Percentiles rank a stretch among this genome's conserved stretches.
These are phyloP conservation scores for Phialemonium atrogriseum DNA, from an alignment of 2,329 filamentous ascomycete species.

Conservation along the genomic window DNA sequence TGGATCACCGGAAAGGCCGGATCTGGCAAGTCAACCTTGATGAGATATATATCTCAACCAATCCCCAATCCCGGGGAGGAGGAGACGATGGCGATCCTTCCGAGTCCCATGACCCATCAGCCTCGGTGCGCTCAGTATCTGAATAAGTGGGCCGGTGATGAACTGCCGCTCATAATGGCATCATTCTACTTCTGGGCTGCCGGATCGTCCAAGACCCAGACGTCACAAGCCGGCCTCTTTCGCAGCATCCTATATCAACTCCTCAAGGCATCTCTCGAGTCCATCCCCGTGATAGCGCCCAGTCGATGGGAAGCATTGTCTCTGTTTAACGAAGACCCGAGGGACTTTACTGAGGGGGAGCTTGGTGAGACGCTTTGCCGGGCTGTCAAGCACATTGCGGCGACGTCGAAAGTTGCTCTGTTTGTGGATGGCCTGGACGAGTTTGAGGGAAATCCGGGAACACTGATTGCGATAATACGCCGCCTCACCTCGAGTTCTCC, in stretches of 20 bases:
- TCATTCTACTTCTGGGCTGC: constrained; percentile 7
- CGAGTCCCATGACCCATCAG: too few relatives aligned
- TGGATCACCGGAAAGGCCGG: not conserved
- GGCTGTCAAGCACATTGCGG: too few relatives aligned
- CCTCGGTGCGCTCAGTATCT: not conserved
- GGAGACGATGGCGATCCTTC: too few relatives aligned
- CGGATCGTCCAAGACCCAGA: constrained; percentile 1
- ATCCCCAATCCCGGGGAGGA: too few relatives aligned
- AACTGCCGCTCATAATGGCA: constrained; percentile 1
- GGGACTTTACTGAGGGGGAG: too few relatives aligned
- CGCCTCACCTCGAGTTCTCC: not conserved
- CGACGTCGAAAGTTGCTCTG: too few relatives aligned
- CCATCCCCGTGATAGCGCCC: too few relatives aligned
- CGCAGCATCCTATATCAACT: constrained; percentile 1
- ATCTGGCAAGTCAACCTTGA: not conserved
- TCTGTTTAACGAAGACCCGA: too few relatives aligned
- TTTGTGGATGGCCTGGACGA: constrained; percentile 7
- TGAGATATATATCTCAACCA: not conserved
- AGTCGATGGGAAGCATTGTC: too few relatives aligned
- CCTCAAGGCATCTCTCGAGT: too few relatives aligned
- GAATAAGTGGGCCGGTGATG: not conserved
- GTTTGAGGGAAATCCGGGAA: not conserved
- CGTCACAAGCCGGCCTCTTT: constrained; percentile 1
- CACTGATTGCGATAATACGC: not conserved
- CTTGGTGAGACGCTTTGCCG: too few relatives aligned